Conservation (phyloP, 169 alveolate genomes). For the Cryptosporidium bovis region DNA sequence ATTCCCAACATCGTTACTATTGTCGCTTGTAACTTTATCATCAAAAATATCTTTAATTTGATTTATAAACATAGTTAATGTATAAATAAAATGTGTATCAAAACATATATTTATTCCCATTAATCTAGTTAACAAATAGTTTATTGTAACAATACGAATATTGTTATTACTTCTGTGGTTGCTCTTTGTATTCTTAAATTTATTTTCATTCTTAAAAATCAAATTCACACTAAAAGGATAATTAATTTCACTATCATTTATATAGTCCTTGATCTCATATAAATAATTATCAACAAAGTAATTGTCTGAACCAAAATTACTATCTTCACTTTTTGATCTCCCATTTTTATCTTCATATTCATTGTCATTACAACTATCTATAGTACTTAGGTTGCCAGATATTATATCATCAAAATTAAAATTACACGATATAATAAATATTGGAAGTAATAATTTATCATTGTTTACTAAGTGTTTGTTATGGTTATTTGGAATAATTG, state of each 20-base stretch:
- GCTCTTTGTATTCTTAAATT: background rate
- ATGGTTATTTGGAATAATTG: slow-evolving; percentile 4
- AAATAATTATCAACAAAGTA: slow-evolving; percentile 25
- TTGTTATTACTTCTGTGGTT: background rate
- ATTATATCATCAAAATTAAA: slow-evolving; percentile 15
- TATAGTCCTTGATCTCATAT: slow-evolving; percentile 28
- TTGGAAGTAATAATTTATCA: slow-evolving; percentile 22
- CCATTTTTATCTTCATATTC: too few relatives aligned
- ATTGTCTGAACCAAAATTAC: background rate
- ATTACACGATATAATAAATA: slow-evolving; percentile 41
- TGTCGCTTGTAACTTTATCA: too few relatives aligned
- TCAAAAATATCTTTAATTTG: slow-evolving; percentile 45
- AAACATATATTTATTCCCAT: slow-evolving; percentile 67
- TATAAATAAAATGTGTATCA: slow-evolving; percentile 64
- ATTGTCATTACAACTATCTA: background rate
- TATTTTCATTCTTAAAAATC: background rate
- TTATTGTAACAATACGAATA: slow-evolving; percentile 11
- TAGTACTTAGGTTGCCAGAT: background rate
- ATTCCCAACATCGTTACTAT: background rate
- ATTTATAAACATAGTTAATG: slow-evolving; percentile 40
- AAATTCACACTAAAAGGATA: background rate
- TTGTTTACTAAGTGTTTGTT: background rate
- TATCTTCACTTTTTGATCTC: too few relatives aligned
- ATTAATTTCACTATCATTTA: background rate
- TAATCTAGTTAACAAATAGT: slow-evolving; percentile 14